A percentile compares a stretch with the other conserved stretches of the same genome.
Conservation (phyloP, 1,139 yeast genomes). For the Pichia sp. region DNA sequence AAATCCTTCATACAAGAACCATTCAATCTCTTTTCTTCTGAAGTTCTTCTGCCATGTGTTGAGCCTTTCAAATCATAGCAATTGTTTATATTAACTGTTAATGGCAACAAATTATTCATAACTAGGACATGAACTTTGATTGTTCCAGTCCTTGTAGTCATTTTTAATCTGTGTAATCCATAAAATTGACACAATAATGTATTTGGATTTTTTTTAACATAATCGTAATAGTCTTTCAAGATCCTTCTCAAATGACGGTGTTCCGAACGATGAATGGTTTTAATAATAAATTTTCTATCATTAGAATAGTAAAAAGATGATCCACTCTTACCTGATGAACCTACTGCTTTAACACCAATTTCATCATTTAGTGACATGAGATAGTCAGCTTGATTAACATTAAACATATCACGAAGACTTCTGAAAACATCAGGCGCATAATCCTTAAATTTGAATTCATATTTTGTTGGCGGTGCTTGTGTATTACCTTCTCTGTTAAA, state of each 20-base stretch:
- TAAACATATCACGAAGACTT: slow-evolving; percentile 70
- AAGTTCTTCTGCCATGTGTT: slow-evolving; percentile 70
- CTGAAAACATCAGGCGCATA: slow-evolving; percentile 93
- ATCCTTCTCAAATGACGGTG: slow-evolving; percentile 75
- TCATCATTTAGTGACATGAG: slow-evolving; percentile 87
- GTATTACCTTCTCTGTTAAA: slow-evolving; percentile 88
- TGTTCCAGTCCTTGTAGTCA: slow-evolving; percentile 58
- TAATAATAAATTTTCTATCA: slow-evolving; percentile 89
- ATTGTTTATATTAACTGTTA: slow-evolving; percentile 78
- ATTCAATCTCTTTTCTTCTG: slow-evolving; percentile 24
- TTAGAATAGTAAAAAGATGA: slow-evolving; percentile 92
- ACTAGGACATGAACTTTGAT: slow-evolving; percentile 83
- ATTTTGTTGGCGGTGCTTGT: slow-evolving; percentile 84
- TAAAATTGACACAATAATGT: slow-evolving; percentile 90
- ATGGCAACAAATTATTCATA: slow-evolving; percentile 96
- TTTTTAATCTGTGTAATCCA: slow-evolving; percentile 88
- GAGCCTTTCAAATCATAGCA: slow-evolving; percentile 94
- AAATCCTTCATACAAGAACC: slow-evolving; percentile 67
- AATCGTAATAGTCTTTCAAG: slow-evolving; percentile 69
- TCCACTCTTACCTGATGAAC: slow-evolving; percentile 96
- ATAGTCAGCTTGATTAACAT: slow-evolving; percentile 93
- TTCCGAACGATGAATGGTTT: slow-evolving; percentile 91
- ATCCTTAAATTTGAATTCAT: slow-evolving; percentile 95
- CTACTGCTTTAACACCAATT: slow-evolving; percentile 84
- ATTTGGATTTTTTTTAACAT: slow-evolving; percentile 78